Evolutionary conservation across 1,284 basidiomycete species (phyloP).

Genomic region (Austroboletus niveus): DNA sequence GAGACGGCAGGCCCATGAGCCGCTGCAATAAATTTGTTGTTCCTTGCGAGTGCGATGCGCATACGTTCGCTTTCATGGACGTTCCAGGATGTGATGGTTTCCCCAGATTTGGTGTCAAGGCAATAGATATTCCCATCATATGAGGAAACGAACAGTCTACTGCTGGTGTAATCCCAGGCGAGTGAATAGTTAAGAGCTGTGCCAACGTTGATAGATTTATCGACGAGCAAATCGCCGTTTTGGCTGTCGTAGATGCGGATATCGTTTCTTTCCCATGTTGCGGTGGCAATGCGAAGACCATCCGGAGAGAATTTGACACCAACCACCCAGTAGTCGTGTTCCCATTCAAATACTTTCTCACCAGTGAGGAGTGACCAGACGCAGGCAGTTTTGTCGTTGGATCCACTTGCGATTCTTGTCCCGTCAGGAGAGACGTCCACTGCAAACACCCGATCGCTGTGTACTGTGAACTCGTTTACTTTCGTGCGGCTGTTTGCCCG

Average conservation of each 20-base stretch:
- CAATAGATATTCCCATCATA: not conserved
- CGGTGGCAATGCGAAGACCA: not conserved
- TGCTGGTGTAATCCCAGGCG: not conserved
- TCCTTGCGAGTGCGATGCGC: not conserved
- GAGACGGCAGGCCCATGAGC: not conserved
- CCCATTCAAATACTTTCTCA: not conserved
- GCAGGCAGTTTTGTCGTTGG: not conserved
- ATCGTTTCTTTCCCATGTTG: not conserved
- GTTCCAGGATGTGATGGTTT: not conserved
- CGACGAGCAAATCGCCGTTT: not conserved
- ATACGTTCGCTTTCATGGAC: not conserved
- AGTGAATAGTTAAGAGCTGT: not conserved
- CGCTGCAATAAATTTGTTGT: not conserved
- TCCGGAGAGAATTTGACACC: not conserved
- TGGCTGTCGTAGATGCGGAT: not conserved
- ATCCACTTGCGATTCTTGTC: not conserved
- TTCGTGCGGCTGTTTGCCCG: not conserved
- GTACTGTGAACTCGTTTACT: not conserved
- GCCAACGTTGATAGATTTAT: not conserved
- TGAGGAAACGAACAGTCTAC: not conserved
- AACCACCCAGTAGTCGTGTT: not conserved
- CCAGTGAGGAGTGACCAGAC: not conserved
- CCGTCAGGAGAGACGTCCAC: slow-evolving; percentile 1
- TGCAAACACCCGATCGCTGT: not conserved
- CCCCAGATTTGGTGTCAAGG: not conserved